Conservation (phyloP, 352 stramenopile genomes). For the Phytophthora aleatoria region DNA sequence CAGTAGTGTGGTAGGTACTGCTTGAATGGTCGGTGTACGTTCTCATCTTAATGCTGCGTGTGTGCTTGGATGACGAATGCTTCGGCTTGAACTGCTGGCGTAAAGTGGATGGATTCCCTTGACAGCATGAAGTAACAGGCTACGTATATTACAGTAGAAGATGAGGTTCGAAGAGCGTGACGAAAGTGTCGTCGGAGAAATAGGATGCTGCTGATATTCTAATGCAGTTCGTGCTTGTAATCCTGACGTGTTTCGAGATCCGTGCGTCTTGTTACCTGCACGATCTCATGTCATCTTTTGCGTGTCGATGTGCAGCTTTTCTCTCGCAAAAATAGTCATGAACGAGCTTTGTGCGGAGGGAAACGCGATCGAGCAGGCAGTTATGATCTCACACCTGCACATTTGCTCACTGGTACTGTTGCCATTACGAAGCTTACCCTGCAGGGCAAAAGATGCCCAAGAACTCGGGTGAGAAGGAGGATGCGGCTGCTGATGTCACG, state of each 20-base stretch:
- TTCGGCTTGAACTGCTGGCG: slow-evolving; percentile 14
- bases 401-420: slow-evolving; percentile 2
- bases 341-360: not conserved
- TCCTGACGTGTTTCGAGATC: slow-evolving; percentile 8
- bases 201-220: slow-evolving; percentile 37
- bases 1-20: slow-evolving; percentile 3
- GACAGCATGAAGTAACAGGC: slow-evolving; percentile 20
- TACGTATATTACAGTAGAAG: slow-evolving; percentile 19
- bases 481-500: slow-evolving; percentile 42
- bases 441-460: slow-evolving; percentile 29
- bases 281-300: slow-evolving; percentile 13
- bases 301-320: slow-evolving; percentile 1
- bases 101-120: slow-evolving; percentile 20
- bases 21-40: slow-evolving; percentile 1
- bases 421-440: slow-evolving; percentile 8
- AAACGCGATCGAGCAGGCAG: not conserved
- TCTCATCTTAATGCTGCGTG: slow-evolving; percentile 12
- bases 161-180: slow-evolving; percentile 18
- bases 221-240: slow-evolving; percentile 36
- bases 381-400: not conserved
- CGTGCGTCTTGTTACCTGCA: slow-evolving; percentile 1
- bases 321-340: slow-evolving; percentile 29
- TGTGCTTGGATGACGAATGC: slow-evolving; percentile 8
- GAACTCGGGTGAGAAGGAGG: slow-evolving; percentile 20
- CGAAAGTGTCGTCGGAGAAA: slow-evolving; percentile 18